Conservation (phyloP, 148 eudicot genomes). For the Spergularia bocconei region DNA sequence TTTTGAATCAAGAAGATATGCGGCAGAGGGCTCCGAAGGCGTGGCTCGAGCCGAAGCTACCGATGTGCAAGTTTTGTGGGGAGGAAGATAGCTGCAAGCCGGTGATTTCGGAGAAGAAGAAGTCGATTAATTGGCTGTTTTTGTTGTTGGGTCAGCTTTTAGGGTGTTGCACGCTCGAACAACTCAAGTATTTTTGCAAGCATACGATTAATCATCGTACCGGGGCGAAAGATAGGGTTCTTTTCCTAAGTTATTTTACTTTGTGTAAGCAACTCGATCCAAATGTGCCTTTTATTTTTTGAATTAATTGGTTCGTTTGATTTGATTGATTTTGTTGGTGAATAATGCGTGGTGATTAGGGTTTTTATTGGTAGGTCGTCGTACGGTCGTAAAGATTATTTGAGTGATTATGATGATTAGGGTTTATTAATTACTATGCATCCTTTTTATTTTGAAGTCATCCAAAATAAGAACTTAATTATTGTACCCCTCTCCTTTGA, state of each 20-base stretch:
- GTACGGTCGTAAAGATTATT: too few relatives aligned
- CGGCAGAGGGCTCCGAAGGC: conserved; percentile 16
- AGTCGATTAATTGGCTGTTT: conserved; percentile 40
- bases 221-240: conserved; percentile 35
- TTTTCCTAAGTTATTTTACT: conserved; percentile 26
- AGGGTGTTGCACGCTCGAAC: conserved; percentile 34
- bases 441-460: too few relatives aligned
- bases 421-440: too few relatives aligned
- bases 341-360: neutral
- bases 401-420: too few relatives aligned
- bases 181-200: conserved; percentile 40
- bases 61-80: conserved; percentile 24
- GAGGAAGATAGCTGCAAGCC: conserved; percentile 22
- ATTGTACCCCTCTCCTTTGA: too few relatives aligned
- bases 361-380: neutral
- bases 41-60: conserved; percentile 6
- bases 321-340: too few relatives aligned
- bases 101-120: conserved; percentile 18
- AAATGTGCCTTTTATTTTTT: too few relatives aligned
- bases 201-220: conserved; percentile 34
- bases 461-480: too few relatives aligned
- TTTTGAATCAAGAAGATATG: neutral
- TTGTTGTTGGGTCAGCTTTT: conserved; percentile 36
- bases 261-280: conserved; percentile 33
- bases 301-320: too few relatives aligned